These are phyloP conservation scores for Chrysosporium keratinophilum DNA, from an alignment of 2,329 filamentous ascomycete species.

Conservation along the genomic window DNA sequence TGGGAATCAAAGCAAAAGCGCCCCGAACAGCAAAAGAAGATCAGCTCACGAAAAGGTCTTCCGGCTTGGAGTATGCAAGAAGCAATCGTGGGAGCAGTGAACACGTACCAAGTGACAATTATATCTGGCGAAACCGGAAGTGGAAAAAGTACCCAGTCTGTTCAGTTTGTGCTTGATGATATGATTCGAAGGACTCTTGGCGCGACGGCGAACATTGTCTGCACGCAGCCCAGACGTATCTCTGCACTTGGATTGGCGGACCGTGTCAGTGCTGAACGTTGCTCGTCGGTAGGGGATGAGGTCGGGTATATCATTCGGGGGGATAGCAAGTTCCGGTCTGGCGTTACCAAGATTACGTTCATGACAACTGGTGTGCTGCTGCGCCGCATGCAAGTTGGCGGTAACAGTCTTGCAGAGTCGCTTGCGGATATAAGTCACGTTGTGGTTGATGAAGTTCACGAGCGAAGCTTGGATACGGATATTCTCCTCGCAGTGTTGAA, in stretches of 20 bases:
- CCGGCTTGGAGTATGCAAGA: slow-evolving; percentile 82
- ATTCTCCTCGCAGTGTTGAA: slow-evolving; percentile 81
- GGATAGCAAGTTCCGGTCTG: slow-evolving; percentile 63
- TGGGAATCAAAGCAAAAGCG: slow-evolving; percentile 61
- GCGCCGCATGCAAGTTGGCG: slow-evolving; percentile 77
- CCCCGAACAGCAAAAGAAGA: slow-evolving; percentile 62
- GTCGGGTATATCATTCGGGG: slow-evolving; percentile 87
- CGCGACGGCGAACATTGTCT: slow-evolving; percentile 74
- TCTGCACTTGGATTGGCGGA: slow-evolving; percentile 90
- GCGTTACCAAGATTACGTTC: slow-evolving; percentile 80
- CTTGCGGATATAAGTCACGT: slow-evolving; percentile 87
- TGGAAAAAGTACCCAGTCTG: slow-evolving; percentile 92
- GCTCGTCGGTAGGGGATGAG: slow-evolving; percentile 68
- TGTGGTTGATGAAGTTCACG: slow-evolving; percentile 93
- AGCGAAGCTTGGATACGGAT: slow-evolving; percentile 87
- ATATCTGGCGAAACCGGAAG: slow-evolving; percentile 95
- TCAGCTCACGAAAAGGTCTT: slow-evolving; percentile 58
- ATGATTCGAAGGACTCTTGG: slow-evolving; percentile 68
- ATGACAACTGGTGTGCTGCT: slow-evolving; percentile 91
- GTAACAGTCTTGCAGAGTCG: slow-evolving; percentile 69
- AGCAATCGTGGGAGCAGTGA: slow-evolving; percentile 64
- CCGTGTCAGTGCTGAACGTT: slow-evolving; percentile 85
- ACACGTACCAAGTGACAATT: slow-evolving; percentile 76
- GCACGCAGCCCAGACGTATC: slow-evolving; percentile 89
- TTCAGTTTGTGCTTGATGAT: slow-evolving; percentile 91